Base-by-base conservation (phyloP, 768 basidiomycete species). In the Mycena polygramma region DNA sequence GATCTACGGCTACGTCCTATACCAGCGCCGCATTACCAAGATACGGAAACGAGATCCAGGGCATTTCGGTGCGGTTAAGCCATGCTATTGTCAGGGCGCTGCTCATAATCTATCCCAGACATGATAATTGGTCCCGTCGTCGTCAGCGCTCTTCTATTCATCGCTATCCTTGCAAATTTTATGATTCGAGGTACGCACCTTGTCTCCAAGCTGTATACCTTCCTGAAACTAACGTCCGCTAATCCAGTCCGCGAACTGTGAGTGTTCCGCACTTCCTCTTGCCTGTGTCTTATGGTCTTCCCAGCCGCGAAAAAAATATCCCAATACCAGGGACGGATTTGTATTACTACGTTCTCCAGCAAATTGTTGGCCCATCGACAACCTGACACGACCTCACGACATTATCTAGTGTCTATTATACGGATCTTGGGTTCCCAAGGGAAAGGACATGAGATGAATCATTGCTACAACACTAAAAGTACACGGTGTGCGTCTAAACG, bases 1-100 rank as follows among this genome's bases (percentile, higher is more conserved):
- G 92, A 78, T 94, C 2, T 99, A 99, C 79, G 95, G 94, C 0
- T 98, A 94, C 80, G 81, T 80, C 1, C 81, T 98, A 51, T 98
- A 97, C 77, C 94, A 98, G 78, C 87, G 91, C 69, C 89, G 98
- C 53, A 90, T 98, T 63, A 92, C 92, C 55, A 92, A 96, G 90
- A 99, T 99, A 71, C 92, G 93, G 15, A 89, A 91, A 71, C 86
- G 97, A 55, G 94, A 96, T 80, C 92, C 95, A 35, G 93, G 94
- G 0, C 90, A 93, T 75, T 98, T 98, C 73, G 96, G 96, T 98
- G 64, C 52, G 85, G 80, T 35, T 26, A 24, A 57, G 41, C 41
- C 41, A 51, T 15, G 15, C 15, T 37, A 54, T 69, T 43, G n/a
- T 19, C 36, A 20, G 55, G 24, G 15, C 19, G 45, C 30, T 45